Conservation (phyloP, 2,329 filamentous ascomycete species). For the Ceratocystis albifundus region DNA sequence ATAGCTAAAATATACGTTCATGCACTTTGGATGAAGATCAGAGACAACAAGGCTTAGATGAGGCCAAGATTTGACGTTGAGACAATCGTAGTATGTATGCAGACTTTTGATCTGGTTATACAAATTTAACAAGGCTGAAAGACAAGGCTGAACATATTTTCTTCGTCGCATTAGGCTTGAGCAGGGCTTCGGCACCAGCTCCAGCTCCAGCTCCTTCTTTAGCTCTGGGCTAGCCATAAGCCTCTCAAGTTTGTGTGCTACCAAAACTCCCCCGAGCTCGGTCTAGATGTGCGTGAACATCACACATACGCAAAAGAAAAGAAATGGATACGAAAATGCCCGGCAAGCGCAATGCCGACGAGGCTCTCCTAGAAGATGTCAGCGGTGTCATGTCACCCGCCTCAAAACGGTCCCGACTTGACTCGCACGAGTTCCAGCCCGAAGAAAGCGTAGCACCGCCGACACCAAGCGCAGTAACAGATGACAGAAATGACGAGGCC, state of each 20-base stretch:
- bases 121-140: slow-evolving; percentile 1
- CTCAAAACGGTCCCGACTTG: slow-evolving; percentile 45
- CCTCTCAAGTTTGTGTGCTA: not conserved
- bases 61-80: not conserved
- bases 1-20: slow-evolving; percentile 18
- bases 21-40: slow-evolving; percentile 3
- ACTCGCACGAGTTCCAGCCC: slow-evolving; percentile 28
- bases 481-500: slow-evolving; percentile 34
- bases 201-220: not conserved
- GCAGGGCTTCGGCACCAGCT: not conserved
- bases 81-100: not conserved
- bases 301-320: not conserved
- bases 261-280: not conserved
- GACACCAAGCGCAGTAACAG: slow-evolving; percentile 15
- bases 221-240: too few species aligned
- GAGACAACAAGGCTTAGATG: too few species aligned
- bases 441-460: slow-evolving; percentile 24
- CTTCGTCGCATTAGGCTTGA: slow-evolving; percentile 1
- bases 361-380: slow-evolving; percentile 45
- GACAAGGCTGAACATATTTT: slow-evolving; percentile 18
- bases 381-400: slow-evolving; percentile 44
- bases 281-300: not conserved
- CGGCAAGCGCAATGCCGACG: slow-evolving; percentile 47
- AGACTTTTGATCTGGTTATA: not conserved
- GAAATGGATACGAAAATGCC: slow-evolving; percentile 6